Base-by-base conservation (phyloP, 2,329 filamentous ascomycete genomes). In the Diaporthe batatas region DNA sequence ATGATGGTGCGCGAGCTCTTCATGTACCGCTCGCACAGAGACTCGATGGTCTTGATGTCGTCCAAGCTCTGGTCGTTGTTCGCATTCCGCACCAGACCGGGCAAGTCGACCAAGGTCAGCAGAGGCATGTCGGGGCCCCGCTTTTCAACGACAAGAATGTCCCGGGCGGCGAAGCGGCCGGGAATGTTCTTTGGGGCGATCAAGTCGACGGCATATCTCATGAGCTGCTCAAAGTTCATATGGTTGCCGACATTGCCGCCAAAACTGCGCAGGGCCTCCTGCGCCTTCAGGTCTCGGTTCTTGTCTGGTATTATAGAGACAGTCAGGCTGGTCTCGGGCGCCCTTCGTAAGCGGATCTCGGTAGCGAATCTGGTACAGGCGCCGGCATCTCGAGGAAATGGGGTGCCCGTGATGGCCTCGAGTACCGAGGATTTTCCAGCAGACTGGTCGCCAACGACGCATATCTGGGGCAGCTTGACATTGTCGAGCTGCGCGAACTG, bases 371-470 rank as follows among this genome's bases (percentile, higher is more conserved):
- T 83, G 0, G 90, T 92, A 76, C 90, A 92, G 2, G 90, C 84
- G 59, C 86, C 88, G 67, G 88, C 88, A 74, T 89, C 88, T 71
- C 87, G 83, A 0, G 90, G 90, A 58, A 92, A 92, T 0, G 87
- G 86, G 12, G 90, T 89, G 32, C 89, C 88, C 0, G 89, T 91
- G 49, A 92, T 83, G n/a, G 89, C 89, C 76, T 91, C 89, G 2
- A 92, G 84, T 1, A 91, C 88, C 6, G 89, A 91, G 76, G 87
- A 90, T 79, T 92, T 92, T 25, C 90, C 90, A 7, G 89, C 87
- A 1, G 89, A 91, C 79, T 91, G 89, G 78, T 91, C 89, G 39
- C 90, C 90, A 44, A 90, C 90, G 32, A 91, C 89, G 59, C 91
- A 89, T 47, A 92, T 88, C 77, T 92, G 89, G 0, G 89, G 89